Conservation (phyloP, 352 stramenopile genomes). For the Elongisporangium prolatum region DNA sequence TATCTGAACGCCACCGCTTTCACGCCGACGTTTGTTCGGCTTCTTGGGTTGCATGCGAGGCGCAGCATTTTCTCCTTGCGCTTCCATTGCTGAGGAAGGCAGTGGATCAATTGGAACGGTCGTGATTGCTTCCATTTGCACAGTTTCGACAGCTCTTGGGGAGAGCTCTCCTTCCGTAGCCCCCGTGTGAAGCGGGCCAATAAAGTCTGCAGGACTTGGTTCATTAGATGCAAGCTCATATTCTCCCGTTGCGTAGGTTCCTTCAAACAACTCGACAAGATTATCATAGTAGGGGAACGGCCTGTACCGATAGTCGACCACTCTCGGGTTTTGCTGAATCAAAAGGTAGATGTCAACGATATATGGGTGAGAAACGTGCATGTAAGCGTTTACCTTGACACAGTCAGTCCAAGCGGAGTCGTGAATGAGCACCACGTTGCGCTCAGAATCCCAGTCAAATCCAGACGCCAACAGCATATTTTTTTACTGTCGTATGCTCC, state of each 20-base stretch:
- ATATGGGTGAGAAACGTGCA: neutral
- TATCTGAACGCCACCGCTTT: slow-evolving; percentile 2
- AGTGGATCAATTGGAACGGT: neutral
- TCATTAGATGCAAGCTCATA: neutral
- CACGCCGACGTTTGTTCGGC: slow-evolving; percentile 1
- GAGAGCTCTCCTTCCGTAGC: neutral
- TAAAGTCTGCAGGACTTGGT: slow-evolving; percentile 1
- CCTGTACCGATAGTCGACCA: slow-evolving; percentile 1
- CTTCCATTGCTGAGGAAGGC: neutral
- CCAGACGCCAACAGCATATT: slow-evolving; percentile 1
- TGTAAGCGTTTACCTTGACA: slow-evolving; percentile 1
- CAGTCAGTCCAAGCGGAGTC: slow-evolving; percentile 2
- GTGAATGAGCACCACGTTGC: slow-evolving; percentile 1
- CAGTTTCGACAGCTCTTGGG: neutral
- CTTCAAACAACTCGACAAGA: slow-evolving; percentile 1
- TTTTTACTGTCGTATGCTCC: neutral
- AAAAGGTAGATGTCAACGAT: neutral
- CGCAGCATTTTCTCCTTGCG: neutral
- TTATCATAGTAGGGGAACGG: slow-evolving; percentile 1
- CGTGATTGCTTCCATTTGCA: neutral
- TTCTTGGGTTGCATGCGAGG: neutral
- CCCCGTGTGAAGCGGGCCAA: neutral
- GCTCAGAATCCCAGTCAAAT: slow-evolving; percentile 1
- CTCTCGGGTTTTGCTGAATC: slow-evolving; percentile 1
- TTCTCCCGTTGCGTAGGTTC: slow-evolving; percentile 1